Evolutionary conservation across 106 monocot genomes (phyloP).

Genomic region (Dioscorea alata): DNA sequence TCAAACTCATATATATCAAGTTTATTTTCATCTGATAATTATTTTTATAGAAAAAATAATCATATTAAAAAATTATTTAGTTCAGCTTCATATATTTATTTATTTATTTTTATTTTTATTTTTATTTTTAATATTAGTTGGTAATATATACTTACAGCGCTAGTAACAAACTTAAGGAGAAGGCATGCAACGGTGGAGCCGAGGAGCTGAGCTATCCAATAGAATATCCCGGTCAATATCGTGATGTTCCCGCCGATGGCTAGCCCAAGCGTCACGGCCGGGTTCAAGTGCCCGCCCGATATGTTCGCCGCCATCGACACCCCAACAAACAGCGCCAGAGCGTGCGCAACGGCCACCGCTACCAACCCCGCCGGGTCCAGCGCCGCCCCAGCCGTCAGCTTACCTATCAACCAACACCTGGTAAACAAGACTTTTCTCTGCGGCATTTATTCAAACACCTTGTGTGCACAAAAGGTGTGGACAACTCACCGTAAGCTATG

Average conservation of each 20-base stretch:
- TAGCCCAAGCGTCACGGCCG: slow-evolving; percentile 58
- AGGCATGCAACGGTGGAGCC: slow-evolving; percentile 51
- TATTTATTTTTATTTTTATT: no score
- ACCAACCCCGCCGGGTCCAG: slow-evolving; percentile 63
- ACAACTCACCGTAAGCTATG: slow-evolving; percentile 38
- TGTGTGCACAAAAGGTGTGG: no score
- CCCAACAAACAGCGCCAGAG: slow-evolving; percentile 59
- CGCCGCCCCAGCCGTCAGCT: slow-evolving; percentile 44
- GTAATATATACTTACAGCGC: slow-evolving; percentile 13
- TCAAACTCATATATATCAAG: no score
- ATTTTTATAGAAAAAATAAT: no score
- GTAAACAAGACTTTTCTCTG: no score
- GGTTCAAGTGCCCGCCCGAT: slow-evolving; percentile 80
- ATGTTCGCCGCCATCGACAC: slow-evolving; percentile 73
- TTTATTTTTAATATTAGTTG: no score
- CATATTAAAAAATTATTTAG: no score
- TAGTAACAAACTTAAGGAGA: slow-evolving; percentile 61
- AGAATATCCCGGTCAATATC: slow-evolving; percentile 62
- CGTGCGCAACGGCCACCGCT: slow-evolving; percentile 54
- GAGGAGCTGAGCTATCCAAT: slow-evolving; percentile 74
- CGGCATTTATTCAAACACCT: no score
- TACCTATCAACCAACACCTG: slow-evolving; percentile 17
- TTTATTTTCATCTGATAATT: no score
- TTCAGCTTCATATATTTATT: no score
- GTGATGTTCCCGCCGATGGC: slow-evolving; percentile 68